Base-by-base conservation (phyloP, 805 yeast species). In the Candida suzukii region DNA sequence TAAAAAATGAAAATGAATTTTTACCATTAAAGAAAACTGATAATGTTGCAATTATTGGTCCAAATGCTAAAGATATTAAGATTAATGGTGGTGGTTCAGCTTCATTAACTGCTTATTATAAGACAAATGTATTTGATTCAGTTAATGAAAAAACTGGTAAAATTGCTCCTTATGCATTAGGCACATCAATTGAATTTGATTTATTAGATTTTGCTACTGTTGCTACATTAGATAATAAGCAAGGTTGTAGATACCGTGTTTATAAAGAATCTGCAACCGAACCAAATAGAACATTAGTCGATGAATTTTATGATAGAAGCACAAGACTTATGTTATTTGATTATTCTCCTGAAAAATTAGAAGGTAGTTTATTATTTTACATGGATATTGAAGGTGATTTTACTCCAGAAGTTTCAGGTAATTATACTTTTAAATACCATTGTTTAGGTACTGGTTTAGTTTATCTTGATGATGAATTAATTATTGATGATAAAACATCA, bases 61-160 rank as follows among this genome's bases (percentile, higher is more conserved):
- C 83, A 29, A 75, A 73, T 46, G 82, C 76, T 22, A 73, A 66
- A 46, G 56, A 53, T 36, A 63, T 76, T 7, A 67, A 70, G 31
- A 71, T 64, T 45, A 70, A 76, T 20, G 83, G 84, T 43, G 84
- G 84, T 46, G 84, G 84, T 8, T 76, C 82, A 18, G 81, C 83
- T 29, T 62, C 76, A 9, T 34, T 51, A 35, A 43, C 34, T 17
- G 56, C 64, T 11, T 50, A 54, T 35, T 50, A 51, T 27, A 43
- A 42, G 10, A 39, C 45, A 19, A 42, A 42, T 18, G 42, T 47
- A 6, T 48, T 27, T 17, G 43, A 46, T 2, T 47, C 50, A n/a
- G 37, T 53, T 18, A 18, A 41, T 7, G 46, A 54, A 11, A 50
- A 51, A 36, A n/a, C n/a, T n/a, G n/a, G n/a, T n/a, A n/a, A n/a